Evolutionary conservation across 495 filamentous ascomycete genomes (phyloP).

Genomic region (Trichoderma orchidacearum): DNA sequence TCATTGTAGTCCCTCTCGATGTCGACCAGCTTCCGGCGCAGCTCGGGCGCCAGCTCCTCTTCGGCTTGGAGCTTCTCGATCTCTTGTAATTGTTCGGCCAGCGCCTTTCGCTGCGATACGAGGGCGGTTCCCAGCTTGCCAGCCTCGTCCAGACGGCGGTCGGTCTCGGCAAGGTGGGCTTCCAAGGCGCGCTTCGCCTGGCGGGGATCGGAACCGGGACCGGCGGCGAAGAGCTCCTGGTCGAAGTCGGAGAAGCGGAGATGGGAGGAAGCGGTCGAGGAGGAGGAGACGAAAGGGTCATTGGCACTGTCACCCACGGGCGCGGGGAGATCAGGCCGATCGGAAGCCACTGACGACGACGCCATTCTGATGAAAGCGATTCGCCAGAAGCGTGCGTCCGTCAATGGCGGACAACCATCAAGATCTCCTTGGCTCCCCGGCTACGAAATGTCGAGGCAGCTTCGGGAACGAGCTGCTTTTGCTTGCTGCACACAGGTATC

Average conservation of each 20-base stretch:
- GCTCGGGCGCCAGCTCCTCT: slow-evolving; percentile 68
- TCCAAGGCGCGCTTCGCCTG: slow-evolving; percentile 82
- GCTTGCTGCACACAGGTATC: no score
- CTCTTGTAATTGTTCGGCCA: slow-evolving; percentile 70
- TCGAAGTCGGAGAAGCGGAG: slow-evolving; percentile 72
- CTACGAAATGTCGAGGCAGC: neutral
- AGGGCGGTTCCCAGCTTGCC: slow-evolving; percentile 76
- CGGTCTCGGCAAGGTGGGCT: slow-evolving; percentile 82
- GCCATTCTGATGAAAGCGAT: slow-evolving; percentile 10
- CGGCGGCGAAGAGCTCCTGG: slow-evolving; percentile 62
- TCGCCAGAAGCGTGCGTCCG: neutral
- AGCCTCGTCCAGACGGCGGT: slow-evolving; percentile 79
- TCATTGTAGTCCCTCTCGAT: slow-evolving; percentile 94
- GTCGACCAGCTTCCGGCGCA: slow-evolving; percentile 70
- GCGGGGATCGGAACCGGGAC: slow-evolving; percentile 60
- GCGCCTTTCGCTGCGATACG: slow-evolving; percentile 67
- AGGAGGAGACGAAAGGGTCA: slow-evolving; percentile 33
- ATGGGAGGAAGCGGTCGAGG: slow-evolving; percentile 32
- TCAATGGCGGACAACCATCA: neutral
- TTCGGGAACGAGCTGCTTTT: neutral
- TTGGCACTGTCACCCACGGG: slow-evolving; percentile 1
- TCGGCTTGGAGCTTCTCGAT: slow-evolving; percentile 69
- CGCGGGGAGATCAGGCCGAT: slow-evolving; percentile 11
- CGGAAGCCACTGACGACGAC: slow-evolving; percentile 14
- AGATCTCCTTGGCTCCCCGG: neutral